Evolutionary conservation across 768 basidiomycete species (phyloP).

Genomic region (Strobilomyces dryophilus): DNA sequence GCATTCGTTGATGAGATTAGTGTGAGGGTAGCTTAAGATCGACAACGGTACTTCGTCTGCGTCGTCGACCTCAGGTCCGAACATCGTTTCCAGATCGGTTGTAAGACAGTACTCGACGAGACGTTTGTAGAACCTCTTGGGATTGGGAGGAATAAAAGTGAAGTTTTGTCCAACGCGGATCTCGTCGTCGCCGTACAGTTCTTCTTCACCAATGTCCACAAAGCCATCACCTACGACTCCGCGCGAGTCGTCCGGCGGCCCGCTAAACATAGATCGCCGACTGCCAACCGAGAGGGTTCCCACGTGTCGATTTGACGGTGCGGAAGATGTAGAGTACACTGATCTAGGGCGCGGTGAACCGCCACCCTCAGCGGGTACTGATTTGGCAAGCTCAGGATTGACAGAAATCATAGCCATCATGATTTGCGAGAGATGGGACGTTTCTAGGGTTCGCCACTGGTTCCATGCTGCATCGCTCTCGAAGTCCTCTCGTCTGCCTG

Average conservation of each 20-base stretch:
- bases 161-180: slow-evolving; percentile 72
- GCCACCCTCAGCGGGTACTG: slow-evolving; percentile 51
- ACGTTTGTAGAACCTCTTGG: slow-evolving; percentile 79
- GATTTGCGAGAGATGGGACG: slow-evolving; percentile 79
- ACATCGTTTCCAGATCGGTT: slow-evolving; percentile 84
- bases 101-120: slow-evolving; percentile 80
- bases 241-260: slow-evolving; percentile 14
- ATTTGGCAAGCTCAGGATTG: slow-evolving; percentile 84
- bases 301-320: slow-evolving; percentile 41
- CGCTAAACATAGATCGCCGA: slow-evolving; percentile 53
- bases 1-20: slow-evolving; percentile 84
- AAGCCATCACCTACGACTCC: slow-evolving; percentile 19
- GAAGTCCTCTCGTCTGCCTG: slow-evolving; percentile 86
- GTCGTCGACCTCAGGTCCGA: slow-evolving; percentile 86
- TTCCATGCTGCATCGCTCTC: slow-evolving; percentile 77
- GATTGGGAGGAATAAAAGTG: slow-evolving; percentile 88
- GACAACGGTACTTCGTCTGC: slow-evolving; percentile 94
- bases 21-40: slow-evolving; percentile 75
- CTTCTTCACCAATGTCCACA: slow-evolving; percentile 35
- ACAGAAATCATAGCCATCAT: slow-evolving; percentile 83
- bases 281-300: slow-evolving; percentile 67
- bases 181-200: slow-evolving; percentile 60
- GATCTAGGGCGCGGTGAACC: slow-evolving; percentile 49
- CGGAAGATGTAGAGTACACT: slow-evolving; percentile 43
- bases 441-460: slow-evolving; percentile 79